Evolutionary conservation across 495 filamentous ascomycete species (phyloP).

Genomic region (Penicillium lividum): DNA sequence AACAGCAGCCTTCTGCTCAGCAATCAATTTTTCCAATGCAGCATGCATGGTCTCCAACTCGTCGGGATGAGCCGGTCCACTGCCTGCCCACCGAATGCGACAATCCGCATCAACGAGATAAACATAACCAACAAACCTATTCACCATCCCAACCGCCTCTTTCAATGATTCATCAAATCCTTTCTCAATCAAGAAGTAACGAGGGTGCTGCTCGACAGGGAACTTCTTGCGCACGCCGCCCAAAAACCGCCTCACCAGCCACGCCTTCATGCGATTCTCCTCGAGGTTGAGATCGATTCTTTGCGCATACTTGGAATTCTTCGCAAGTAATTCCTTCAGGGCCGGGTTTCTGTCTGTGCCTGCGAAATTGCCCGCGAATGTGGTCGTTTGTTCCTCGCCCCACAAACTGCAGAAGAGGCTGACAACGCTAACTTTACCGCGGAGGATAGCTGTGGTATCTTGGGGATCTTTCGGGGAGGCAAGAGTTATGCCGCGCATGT

Average conservation of each 20-base stretch:
- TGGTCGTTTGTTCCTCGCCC: conserved; percentile 78
- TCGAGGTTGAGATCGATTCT: conserved; percentile 84
- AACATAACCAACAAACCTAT: conserved; percentile 89
- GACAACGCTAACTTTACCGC: conserved; percentile 73
- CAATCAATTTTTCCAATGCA: conserved; percentile 66
- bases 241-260: conserved; percentile 71
- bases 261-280: conserved; percentile 73
- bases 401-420: conserved; percentile 77
- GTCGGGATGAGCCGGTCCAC: conserved; percentile 66
- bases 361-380: conserved; percentile 69
- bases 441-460: conserved; percentile 72
- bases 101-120: conserved; percentile 87
- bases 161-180: conserved; percentile 74
- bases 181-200: conserved; percentile 81
- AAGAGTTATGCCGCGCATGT: conserved; percentile 78
- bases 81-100: conserved; percentile 92
- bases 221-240: conserved; percentile 57
- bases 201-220: conserved; percentile 60
- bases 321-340: conserved; percentile 55
- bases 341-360: conserved; percentile 58
- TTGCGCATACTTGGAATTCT: conserved; percentile 53
- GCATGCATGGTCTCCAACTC: conserved; percentile 73
- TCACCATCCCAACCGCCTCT: conserved; percentile 77
- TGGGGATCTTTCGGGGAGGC: conserved; percentile 44
- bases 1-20: conserved; percentile 48